A percentile compares a stretch with the other conserved stretches of the same genome.
Evolutionary conservation across 2,329 filamentous ascomycete genomes (phyloP).

Genomic region (Hypoxylon sp.): DNA sequence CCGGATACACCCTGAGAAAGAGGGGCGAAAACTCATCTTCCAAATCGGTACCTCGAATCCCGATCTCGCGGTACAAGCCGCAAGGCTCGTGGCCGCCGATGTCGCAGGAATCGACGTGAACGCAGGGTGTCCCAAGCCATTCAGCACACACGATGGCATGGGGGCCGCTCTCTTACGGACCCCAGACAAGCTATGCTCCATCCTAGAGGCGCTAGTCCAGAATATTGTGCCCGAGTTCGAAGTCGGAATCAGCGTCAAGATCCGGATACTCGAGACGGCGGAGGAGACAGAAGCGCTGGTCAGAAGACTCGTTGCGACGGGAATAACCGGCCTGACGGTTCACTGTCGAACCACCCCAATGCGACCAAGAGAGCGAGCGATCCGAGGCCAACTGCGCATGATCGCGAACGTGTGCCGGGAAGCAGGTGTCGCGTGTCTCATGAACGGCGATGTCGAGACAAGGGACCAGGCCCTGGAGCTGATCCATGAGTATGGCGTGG

Average conservation of each 20-base stretch:
- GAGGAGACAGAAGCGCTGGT: constrained; percentile 85
- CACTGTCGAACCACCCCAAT: constrained; percentile 98
- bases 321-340: constrained; percentile 91
- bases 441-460: constrained; percentile 92
- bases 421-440: constrained; percentile 89
- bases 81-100: constrained; percentile 85
- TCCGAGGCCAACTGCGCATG: constrained; percentile 88
- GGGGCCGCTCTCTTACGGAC: constrained; percentile 90
- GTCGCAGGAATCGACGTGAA: constrained; percentile 97
- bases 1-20: constrained; percentile 82
- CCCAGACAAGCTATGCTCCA: constrained; percentile 85
- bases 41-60: constrained; percentile 93
- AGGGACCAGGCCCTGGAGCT: constrained; percentile 80
- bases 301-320: constrained; percentile 82
- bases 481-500: constrained; percentile 83
- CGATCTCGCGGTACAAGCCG: constrained; percentile 85
- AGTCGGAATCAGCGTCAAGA: constrained; percentile 98
- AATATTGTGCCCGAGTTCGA: constrained; percentile 83
- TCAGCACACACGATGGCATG: constrained; percentile 95
- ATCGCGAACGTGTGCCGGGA: constrained; percentile 84
- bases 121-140: constrained; percentile 97
- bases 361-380: constrained; percentile 89
- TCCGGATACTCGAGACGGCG: constrained; percentile 84
- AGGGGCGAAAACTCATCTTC: constrained; percentile 84
- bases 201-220: constrained; percentile 84